Evolutionary conservation across 768 basidiomycete genomes (phyloP).

Genomic region (Hericium coralloides): DNA sequence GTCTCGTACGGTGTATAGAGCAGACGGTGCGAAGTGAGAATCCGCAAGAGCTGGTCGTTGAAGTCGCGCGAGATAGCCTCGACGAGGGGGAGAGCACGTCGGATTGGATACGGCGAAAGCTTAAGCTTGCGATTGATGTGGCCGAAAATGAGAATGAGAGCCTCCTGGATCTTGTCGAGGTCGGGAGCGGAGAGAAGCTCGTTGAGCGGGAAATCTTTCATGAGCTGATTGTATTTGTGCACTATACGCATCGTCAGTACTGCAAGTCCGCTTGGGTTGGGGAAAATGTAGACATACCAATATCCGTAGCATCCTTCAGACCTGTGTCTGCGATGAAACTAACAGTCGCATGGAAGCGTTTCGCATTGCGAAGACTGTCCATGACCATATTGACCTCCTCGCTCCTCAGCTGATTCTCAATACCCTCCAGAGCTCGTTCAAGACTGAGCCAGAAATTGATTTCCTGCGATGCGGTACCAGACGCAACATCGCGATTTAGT

Average conservation of each 20-base stretch:
- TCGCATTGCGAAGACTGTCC: constrained; percentile 92
- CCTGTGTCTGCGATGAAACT: constrained; percentile 98
- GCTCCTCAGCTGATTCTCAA: constrained; percentile 84
- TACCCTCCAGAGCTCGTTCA: constrained; percentile 87
- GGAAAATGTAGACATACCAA: constrained; percentile 39
- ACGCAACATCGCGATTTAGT: constrained; percentile 85
- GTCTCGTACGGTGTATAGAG: constrained; percentile 92
- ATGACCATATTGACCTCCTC: constrained; percentile 91
- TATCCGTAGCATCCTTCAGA: constrained; percentile 85
- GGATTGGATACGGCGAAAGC: constrained; percentile 94
- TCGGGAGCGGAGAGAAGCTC: constrained; percentile 95
- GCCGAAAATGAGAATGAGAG: constrained; percentile 76
- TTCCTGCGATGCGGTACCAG: constrained; percentile 95
- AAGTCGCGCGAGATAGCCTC: constrained; percentile 98
- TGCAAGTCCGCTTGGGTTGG: background rate
- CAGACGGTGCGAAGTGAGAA: constrained; percentile 84
- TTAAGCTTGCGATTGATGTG: constrained; percentile 95
- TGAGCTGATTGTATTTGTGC: constrained; percentile 95
- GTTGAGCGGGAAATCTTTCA: constrained; percentile 99
- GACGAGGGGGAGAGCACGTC: constrained; percentile 90
- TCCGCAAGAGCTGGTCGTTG: constrained; percentile 87
- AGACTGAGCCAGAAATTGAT: constrained; percentile 98
- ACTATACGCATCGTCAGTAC: constrained; percentile 35
- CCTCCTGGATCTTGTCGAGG: constrained; percentile 90
- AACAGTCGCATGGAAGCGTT: constrained; percentile 94